These are phyloP conservation scores for Rhynchosporium graminicola DNA, from an alignment of 2,329 filamentous ascomycete genomes.

Conservation along the genomic window DNA sequence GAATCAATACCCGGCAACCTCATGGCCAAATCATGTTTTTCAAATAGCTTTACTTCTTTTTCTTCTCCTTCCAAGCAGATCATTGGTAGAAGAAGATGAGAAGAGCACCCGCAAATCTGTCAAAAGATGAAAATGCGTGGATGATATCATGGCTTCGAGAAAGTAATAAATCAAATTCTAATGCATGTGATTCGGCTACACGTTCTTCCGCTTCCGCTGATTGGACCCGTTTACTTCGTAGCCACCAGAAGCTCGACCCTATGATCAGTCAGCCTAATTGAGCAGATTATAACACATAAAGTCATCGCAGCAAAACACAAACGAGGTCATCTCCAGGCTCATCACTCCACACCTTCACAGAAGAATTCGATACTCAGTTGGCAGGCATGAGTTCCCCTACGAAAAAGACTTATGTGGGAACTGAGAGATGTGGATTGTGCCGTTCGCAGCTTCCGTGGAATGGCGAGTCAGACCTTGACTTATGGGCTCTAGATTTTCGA, in stretches of 20 bases:
- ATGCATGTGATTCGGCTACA: neutral
- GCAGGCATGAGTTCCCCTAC: neutral
- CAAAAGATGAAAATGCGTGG: no score
- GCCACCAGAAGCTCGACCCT: neutral
- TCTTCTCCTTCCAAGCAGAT: no score
- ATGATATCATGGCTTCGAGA: no score
- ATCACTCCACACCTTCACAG: neutral
- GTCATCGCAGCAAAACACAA: neutral
- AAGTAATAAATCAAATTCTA: no score
- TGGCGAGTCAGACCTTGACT: conserved; percentile 4
- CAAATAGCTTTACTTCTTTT: no score
- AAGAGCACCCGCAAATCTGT: no score
- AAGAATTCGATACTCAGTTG: neutral
- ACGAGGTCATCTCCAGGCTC: neutral
- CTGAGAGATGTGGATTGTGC: conserved; percentile 20
- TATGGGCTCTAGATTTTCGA: conserved; percentile 22
- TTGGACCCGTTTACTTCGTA: neutral
- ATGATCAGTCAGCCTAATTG: neutral
- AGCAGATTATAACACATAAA: neutral
- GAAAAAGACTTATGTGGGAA: conserved; percentile 14
- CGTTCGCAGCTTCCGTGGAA: conserved; percentile 15
- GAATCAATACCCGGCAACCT: no score
- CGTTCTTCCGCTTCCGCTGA: conserved; percentile 6
- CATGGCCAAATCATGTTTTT: no score
- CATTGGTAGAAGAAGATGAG: no score